Base-by-base conservation (phyloP, 345 rosid genomes). In the Garcia nutans region DNA sequence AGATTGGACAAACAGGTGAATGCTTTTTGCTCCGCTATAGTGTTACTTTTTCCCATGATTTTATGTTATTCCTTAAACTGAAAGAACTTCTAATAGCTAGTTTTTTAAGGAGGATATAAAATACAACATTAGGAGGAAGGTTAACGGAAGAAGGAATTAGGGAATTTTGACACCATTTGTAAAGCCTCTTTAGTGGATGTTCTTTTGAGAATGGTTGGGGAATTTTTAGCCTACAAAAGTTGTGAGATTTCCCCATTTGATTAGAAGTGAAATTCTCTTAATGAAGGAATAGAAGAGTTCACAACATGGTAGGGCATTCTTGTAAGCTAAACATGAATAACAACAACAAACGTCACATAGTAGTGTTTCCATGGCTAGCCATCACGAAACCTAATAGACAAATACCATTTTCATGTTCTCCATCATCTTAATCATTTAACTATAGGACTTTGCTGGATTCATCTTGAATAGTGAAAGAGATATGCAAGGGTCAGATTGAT, bases 1-100 rank as follows among this genome's bases (percentile, higher is more conserved):
- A 87, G 82, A 79, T 93, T 91, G 73, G 88, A 91, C 77, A 91
- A 89, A 82, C 89, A 91, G 91, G 96, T 89, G 71, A 70, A 26
- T 77, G 19, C 44, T 80, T 13, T 47, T 9, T 31, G 52, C 76
- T 55, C 45, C 61, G 10, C 71, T 54, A n/a, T 22, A 37, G 31
- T 68, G 31, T 77, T 31, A 31, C 62, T 24, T 73, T 31, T 57
- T 41, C 50, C 58, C 26, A 66, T 52, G n/a, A 49, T 37, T 28
- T 28, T 52, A 8, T 17, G 20, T 12, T 37, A 37, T 64, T 15
- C 44, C 57, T 9, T 69, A 44, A 60, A 65, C 54, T 52, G 19
- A 5, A 54, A 68, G 28, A 12, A 71, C 65, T 58, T 72, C 28
- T 72, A 19, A 58, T 44, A 16, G 64, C 37, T 19, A 65, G 68